Base-by-base conservation (phyloP, 2,329 filamentous ascomycete species). In the Penicillium sp. region DNA sequence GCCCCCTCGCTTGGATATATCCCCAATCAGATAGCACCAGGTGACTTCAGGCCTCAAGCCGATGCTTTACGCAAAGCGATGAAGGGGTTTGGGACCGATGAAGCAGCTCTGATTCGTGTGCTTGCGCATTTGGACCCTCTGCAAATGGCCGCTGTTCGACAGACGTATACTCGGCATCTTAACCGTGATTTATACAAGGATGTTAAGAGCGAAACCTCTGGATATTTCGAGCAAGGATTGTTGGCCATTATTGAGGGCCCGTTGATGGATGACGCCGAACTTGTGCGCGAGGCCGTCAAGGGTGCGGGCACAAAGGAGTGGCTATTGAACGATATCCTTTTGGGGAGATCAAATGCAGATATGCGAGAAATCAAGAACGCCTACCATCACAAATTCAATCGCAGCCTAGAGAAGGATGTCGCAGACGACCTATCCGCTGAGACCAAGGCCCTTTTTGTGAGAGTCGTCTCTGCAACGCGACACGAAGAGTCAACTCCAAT, bases 21-120 rank as follows among this genome's bases (percentile, higher is more conserved):
- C 2, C 81, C 87, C 0, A 83, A 84, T 12, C 88, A 89, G 65
- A 77, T 83, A 47, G 88, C 90, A 45, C 79, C 83, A 28, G 77
- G 81, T 18, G 86, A 96, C 61, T 87, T 84, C 48, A 80, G 77
- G 3, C 75, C 78, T 12, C 86, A 94, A 64, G 88, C 90, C 0
- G 83, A 91, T 57, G 83, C 79, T 3, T 77, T 96, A 21, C 84
- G 90, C 53, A 82, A 82, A 63, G 90, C 93, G 2, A 96, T 97
- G 91, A 96, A 96, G 73, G 91, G 91, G 0, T 90, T 96, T 60
- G 93, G 92, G 33, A 97, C 92, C 0, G 85, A 97, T 66, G 92
- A 97, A 71, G 87, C 85, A 65, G 73, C 82, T 0, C 77, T 97
- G 16, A 92, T 96, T 61, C 77, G 79, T 2, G 77, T 87, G 3